Evolutionary conservation across 139 green algal genomes (phyloP).

Genomic region (Ettlia oleoabundans): DNA sequence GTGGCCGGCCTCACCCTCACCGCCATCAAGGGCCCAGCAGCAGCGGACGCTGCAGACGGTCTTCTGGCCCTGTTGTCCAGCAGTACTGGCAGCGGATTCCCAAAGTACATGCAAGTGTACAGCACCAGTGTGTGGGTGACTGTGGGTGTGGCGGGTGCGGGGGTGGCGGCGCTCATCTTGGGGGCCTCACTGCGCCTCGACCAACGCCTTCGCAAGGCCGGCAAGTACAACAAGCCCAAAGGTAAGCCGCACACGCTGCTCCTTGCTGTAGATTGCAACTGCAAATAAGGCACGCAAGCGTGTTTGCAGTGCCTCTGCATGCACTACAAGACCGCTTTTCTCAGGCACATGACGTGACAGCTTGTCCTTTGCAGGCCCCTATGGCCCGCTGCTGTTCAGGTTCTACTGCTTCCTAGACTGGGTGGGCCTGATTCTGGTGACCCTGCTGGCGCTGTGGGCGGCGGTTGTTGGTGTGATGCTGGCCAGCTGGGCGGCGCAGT

Average conservation of each 20-base stretch:
- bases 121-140: conserved; percentile 4
- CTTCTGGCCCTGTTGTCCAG: conserved; percentile 11
- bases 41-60: background rate
- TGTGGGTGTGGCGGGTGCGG: conserved; percentile 5
- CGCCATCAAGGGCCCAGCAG: conserved; percentile 23
- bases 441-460: conserved; percentile 25
- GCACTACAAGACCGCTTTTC: background rate
- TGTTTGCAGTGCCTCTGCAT: background rate
- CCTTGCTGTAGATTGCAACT: background rate
- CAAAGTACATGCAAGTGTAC: conserved; percentile 19
- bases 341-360: background rate
- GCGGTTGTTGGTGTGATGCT: conserved; percentile 9
- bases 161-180: background rate
- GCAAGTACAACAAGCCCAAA: background rate
- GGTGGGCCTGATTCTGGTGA: background rate
- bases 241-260: conserved; percentile 1
- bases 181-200: background rate
- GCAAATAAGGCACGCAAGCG: background rate
- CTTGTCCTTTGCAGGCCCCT: background rate
- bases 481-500: conserved; percentile 12
- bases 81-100: conserved; percentile 16
- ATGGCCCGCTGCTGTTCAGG: background rate
- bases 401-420: conserved; percentile 11
- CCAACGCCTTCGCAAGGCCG: conserved; percentile 30
- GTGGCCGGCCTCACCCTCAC: conserved; percentile 27